Percentiles rank a stretch among this genome's conserved stretches.
These are phyloP conservation scores for Hypsizygus marmoreus DNA, from an alignment of 768 basidiomycete genomes.

Conservation along the genomic window DNA sequence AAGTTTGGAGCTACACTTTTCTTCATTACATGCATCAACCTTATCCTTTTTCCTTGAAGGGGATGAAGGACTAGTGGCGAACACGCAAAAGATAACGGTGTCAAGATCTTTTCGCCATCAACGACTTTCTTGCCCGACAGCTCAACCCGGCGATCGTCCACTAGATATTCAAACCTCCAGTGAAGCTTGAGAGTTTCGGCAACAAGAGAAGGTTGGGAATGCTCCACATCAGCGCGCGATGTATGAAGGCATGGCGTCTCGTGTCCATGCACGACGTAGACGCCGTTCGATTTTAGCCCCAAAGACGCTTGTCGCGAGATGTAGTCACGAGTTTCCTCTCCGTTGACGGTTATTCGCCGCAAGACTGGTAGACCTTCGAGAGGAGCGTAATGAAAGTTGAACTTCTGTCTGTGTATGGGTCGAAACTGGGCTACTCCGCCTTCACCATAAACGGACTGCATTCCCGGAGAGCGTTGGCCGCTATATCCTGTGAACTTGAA, in stretches of 20 bases:
- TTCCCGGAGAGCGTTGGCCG: constrained; percentile 26
- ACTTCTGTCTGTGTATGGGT: constrained; percentile 58
- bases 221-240: constrained; percentile 17
- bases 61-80: constrained; percentile 68
- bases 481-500: constrained; percentile 61
- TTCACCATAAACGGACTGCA: constrained; percentile 32
- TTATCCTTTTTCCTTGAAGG: constrained; percentile 64
- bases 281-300: constrained; percentile 66
- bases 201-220: too few species aligned
- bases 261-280: constrained; percentile 71
- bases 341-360: constrained; percentile 65
- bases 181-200: constrained; percentile 40
- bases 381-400: constrained; percentile 71
- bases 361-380: constrained; percentile 71
- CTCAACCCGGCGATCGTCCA: constrained; percentile 58
- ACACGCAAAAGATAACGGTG: constrained; percentile 75
- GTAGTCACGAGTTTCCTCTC: constrained; percentile 71
- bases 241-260: constrained; percentile 46
- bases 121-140: constrained; percentile 44
- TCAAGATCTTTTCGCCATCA: constrained; percentile 73
- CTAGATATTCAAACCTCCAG: constrained; percentile 83
- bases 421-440: constrained; percentile 64
- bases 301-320: constrained; percentile 76
- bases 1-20: constrained; percentile 72
- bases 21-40: constrained; percentile 69